These are phyloP conservation scores for Oryza punctata DNA, from an alignment of 176 grass and related monocot genomes.

Conservation along the genomic window DNA sequence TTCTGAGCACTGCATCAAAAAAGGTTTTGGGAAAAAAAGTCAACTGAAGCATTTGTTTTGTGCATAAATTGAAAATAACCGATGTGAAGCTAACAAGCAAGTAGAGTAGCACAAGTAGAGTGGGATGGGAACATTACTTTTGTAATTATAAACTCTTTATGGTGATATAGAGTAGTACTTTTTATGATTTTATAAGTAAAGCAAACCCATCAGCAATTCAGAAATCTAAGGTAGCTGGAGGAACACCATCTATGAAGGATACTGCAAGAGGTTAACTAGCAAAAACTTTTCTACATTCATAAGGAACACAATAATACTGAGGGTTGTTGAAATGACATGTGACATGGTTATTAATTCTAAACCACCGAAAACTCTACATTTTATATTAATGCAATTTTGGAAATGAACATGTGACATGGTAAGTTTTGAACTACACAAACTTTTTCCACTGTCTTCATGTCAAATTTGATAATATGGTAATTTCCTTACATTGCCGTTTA, in stretches of 20 bases:
- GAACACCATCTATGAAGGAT: neutral
- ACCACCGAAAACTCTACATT: too few relatives aligned
- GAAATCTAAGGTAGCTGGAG: neutral
- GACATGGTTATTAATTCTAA: too few relatives aligned
- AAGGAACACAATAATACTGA: too few relatives aligned
- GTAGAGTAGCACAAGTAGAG: too few relatives aligned
- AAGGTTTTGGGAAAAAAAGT: too few relatives aligned
- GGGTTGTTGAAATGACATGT: too few relatives aligned
- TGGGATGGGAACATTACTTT: neutral
- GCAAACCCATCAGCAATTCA: neutral
- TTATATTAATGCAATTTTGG: too few relatives aligned
- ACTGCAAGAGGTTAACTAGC: neutral
- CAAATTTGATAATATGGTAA: neutral
- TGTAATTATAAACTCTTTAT: neutral
- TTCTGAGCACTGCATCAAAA: too few relatives aligned
- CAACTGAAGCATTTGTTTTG: neutral
- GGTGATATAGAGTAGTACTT: neutral
- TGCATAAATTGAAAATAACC: neutral
- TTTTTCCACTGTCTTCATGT: neutral
- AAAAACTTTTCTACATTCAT: neutral
- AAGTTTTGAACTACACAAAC: neutral
- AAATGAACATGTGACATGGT: neutral
- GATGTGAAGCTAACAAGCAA: neutral
- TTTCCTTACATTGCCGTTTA: slow-evolving; percentile 2
- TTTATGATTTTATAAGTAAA: neutral